phyloP scores from a whole-genome alignment of 2,329 filamentous ascomycete species.

The Colletotrichum navitas region DNA sequence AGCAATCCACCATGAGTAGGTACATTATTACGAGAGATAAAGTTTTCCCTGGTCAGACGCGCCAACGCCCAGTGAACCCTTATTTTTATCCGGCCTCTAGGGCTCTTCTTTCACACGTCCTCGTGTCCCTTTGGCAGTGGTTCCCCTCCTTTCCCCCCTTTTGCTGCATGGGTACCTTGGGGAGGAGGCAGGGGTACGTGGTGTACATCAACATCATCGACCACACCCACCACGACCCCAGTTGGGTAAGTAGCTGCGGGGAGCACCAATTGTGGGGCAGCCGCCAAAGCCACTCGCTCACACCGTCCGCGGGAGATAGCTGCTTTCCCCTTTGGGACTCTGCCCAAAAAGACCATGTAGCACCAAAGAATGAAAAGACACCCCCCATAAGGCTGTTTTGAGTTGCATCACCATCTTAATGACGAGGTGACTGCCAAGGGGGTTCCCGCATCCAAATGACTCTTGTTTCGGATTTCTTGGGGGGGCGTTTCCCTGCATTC shows the following conservation, averaged over 20 bases:
- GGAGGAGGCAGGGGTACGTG: not conserved
- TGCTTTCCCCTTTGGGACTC: constrained; percentile 18
- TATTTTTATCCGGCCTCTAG: constrained; percentile 37
- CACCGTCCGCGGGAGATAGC: constrained; percentile 16
- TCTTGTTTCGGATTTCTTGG: constrained; percentile 38
- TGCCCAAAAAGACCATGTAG: not conserved
- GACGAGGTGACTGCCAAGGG: constrained; percentile 2
- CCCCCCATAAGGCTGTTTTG: constrained; percentile 36
- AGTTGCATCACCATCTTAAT: constrained; percentile 29
- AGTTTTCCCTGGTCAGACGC: constrained; percentile 26
- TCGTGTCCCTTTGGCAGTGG: not conserved
- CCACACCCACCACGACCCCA: not conserved
- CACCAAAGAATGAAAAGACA: constrained; percentile 3
- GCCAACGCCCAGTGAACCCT: constrained; percentile 33
- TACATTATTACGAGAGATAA: not conserved
- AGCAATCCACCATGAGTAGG: not conserved
- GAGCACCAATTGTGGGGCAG: not conserved
- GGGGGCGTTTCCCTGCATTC: not conserved
- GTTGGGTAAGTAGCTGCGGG: not conserved
- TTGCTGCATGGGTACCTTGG: not conserved
- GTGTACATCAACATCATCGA: not conserved
- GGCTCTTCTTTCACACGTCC: not conserved
- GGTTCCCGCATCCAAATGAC: constrained; percentile 30
- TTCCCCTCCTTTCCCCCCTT: not conserved
- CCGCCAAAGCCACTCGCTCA: not conserved